These are phyloP conservation scores for Saccharomycopsis vini DNA, from an alignment of 805 yeast genomes.

Conservation along the genomic window DNA sequence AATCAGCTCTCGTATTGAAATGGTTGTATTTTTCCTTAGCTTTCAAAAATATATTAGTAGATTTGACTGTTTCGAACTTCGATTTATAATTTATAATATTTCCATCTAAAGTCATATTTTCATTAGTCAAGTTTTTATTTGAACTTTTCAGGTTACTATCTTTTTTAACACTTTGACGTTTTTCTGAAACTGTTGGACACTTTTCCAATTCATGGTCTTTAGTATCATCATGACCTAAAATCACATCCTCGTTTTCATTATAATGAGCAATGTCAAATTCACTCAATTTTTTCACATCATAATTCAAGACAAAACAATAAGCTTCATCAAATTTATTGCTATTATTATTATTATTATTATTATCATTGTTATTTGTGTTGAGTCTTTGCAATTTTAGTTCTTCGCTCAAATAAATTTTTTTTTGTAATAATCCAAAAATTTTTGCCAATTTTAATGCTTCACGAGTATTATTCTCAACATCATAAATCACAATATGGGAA, in stretches of 20 bases:
- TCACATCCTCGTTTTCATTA: constrained; percentile 17
- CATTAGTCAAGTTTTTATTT: background rate
- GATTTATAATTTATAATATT: background rate
- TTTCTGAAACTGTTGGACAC: background rate
- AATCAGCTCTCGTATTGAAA: constrained; percentile 9
- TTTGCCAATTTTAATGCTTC: constrained; percentile 17
- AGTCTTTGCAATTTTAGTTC: constrained; percentile 8
- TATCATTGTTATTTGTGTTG: background rate
- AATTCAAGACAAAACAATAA: constrained; percentile 17
- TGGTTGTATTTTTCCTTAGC: background rate
- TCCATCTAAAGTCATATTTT: background rate
- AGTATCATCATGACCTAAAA: constrained; percentile 7
- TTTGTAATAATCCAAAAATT: constrained; percentile 18
- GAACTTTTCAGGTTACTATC: too few species aligned
- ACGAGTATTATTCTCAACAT: constrained; percentile 16
- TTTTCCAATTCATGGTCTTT: background rate
- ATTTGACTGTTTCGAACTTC: constrained; percentile 16
- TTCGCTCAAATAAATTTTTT: constrained; percentile 17
- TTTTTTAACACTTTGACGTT: too few species aligned
- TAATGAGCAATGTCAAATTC: constrained; percentile 19
- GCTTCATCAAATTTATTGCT: constrained; percentile 16
- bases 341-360: background rate
- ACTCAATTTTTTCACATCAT: constrained; percentile 15
- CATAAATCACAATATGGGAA: constrained; percentile 17
- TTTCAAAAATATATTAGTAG: background rate